A percentile compares a stretch with the other conserved stretches of the same genome.
These are phyloP conservation scores for Aquilaria sinensis DNA, from an alignment of 345 rosid genomes.

Conservation along the genomic window DNA sequence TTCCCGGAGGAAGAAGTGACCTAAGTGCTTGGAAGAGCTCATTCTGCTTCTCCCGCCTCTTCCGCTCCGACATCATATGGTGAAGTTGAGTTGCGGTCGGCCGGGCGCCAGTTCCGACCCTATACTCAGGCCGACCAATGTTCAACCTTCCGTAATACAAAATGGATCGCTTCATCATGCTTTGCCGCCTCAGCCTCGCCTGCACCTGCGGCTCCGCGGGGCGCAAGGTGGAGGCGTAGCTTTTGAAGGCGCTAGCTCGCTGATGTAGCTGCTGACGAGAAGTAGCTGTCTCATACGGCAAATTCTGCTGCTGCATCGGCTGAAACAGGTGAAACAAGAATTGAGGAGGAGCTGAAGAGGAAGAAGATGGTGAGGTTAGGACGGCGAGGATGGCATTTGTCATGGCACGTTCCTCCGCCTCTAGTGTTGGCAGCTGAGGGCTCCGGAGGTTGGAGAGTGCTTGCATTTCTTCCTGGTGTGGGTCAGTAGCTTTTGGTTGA, in stretches of 20 bases:
- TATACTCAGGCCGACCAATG: slow-evolving; percentile 35
- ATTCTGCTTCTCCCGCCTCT: slow-evolving; percentile 84
- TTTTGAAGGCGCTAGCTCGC: slow-evolving; percentile 39
- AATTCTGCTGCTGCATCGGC: slow-evolving; percentile 11
- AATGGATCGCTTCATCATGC: slow-evolving; percentile 48
- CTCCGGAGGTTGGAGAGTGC: slow-evolving; percentile 19
- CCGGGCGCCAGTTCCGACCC: slow-evolving; percentile 16
- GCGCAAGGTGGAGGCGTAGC: slow-evolving; percentile 14
- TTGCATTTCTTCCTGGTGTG: slow-evolving; percentile 7
- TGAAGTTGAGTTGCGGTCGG: slow-evolving; percentile 56
- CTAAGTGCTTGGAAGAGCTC: slow-evolving; percentile 67
- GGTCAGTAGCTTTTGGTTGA: too few relatives aligned
- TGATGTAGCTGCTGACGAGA: slow-evolving; percentile 3
- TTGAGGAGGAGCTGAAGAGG: slow-evolving; percentile 34
- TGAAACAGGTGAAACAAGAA: background rate
- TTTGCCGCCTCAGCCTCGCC: slow-evolving; percentile 21
- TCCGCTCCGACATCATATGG: slow-evolving; percentile 88
- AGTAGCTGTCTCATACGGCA: slow-evolving; percentile 4
- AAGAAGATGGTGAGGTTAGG: slow-evolving; percentile 43
- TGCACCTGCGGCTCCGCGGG: slow-evolving; percentile 10
- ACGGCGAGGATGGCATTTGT: slow-evolving; percentile 67
- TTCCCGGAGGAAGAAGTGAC: slow-evolving; percentile 69
- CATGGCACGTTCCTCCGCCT: slow-evolving; percentile 48
- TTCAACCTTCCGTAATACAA: slow-evolving; percentile 36
- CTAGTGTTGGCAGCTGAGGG: slow-evolving; percentile 25